phyloP scores from a whole-genome alignment of 257 asterid genomes.

The Gentiana straminea region DNA sequence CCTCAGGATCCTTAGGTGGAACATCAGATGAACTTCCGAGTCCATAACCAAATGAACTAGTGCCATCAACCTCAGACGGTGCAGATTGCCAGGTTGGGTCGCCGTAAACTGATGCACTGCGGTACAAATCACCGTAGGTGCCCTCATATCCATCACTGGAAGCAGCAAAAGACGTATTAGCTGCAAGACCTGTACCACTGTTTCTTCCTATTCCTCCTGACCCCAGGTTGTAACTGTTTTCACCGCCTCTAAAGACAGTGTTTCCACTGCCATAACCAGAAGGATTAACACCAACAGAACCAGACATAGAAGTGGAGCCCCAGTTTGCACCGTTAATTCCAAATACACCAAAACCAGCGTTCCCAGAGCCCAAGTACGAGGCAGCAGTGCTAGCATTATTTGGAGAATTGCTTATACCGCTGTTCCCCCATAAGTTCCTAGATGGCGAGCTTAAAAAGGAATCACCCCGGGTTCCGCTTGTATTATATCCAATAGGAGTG shows the following conservation, averaged over 20 bases:
- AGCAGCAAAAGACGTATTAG: slow-evolving; percentile 40
- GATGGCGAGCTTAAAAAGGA: slow-evolving; percentile 39
- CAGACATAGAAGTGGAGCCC: slow-evolving; percentile 49
- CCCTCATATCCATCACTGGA: slow-evolving; percentile 39
- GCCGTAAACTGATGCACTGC: slow-evolving; percentile 26
- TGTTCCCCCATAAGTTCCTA: slow-evolving; percentile 61
- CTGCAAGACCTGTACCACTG: slow-evolving; percentile 30
- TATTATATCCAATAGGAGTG: slow-evolving; percentile 61
- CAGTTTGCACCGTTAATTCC: slow-evolving; percentile 54
- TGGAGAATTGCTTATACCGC: slow-evolving; percentile 43
- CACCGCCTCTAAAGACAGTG: slow-evolving; percentile 49
- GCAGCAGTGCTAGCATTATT: slow-evolving; percentile 42
- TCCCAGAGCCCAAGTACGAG: slow-evolving; percentile 51
- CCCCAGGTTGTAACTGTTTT: slow-evolving; percentile 42
- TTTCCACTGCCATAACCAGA: slow-evolving; percentile 43
- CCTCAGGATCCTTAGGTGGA: slow-evolving; percentile 32
- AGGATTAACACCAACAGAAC: slow-evolving; percentile 39
- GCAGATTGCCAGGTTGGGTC: slow-evolving; percentile 39
- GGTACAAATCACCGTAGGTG: slow-evolving; percentile 29
- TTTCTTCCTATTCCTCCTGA: slow-evolving; percentile 57
- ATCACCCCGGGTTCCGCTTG: slow-evolving; percentile 41
- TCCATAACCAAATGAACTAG: slow-evolving; percentile 40
- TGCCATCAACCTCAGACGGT: slow-evolving; percentile 31
- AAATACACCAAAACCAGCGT: slow-evolving; percentile 53
- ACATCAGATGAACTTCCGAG: slow-evolving; percentile 32